These are phyloP conservation scores for Rhodotorula kratochvilovae DNA, from an alignment of 768 basidiomycete species.

Conservation along the genomic window DNA sequence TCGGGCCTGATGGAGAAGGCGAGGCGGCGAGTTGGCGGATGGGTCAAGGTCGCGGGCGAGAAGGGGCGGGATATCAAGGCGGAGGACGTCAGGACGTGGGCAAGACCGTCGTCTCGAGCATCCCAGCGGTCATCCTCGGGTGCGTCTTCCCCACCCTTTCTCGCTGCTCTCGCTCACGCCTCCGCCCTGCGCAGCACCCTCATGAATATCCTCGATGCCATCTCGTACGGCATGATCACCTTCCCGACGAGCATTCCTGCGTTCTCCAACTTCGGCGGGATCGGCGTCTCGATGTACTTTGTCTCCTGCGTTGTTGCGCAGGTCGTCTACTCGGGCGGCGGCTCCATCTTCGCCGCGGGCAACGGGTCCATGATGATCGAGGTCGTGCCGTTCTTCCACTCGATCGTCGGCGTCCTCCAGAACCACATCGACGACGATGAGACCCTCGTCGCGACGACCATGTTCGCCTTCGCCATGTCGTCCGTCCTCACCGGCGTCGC, in stretches of 20 bases:
- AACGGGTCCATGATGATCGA: conserved; percentile 89
- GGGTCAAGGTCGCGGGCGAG: not conserved
- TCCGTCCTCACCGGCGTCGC: conserved; percentile 64
- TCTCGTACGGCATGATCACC: conserved; percentile 81
- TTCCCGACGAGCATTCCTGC: conserved; percentile 73
- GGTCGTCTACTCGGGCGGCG: conserved; percentile 73
- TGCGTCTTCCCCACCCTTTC: not conserved
- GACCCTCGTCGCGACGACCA: conserved; percentile 82
- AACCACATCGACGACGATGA: conserved; percentile 65
- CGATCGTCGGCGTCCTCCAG: conserved; percentile 73
- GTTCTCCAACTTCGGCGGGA: conserved; percentile 73
- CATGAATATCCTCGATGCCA: conserved; percentile 80
- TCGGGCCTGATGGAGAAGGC: not conserved
- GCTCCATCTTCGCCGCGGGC: conserved; percentile 80
- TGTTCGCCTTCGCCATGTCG: conserved; percentile 80
- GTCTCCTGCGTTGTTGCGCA: conserved; percentile 63
- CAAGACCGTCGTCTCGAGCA: conserved; percentile 4
- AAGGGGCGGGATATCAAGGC: conserved; percentile 10
- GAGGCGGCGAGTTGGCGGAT: not conserved
- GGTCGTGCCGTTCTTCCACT: conserved; percentile 95
- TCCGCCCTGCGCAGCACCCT: too few relatives aligned
- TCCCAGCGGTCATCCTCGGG: conserved; percentile 38
- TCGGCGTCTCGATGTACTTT: conserved; percentile 73
- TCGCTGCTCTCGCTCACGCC: not conserved
- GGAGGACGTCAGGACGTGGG: conserved; percentile 16